Base-by-base conservation (phyloP, 2,329 filamentous ascomycete species). In the Aspergillus sp. region DNA sequence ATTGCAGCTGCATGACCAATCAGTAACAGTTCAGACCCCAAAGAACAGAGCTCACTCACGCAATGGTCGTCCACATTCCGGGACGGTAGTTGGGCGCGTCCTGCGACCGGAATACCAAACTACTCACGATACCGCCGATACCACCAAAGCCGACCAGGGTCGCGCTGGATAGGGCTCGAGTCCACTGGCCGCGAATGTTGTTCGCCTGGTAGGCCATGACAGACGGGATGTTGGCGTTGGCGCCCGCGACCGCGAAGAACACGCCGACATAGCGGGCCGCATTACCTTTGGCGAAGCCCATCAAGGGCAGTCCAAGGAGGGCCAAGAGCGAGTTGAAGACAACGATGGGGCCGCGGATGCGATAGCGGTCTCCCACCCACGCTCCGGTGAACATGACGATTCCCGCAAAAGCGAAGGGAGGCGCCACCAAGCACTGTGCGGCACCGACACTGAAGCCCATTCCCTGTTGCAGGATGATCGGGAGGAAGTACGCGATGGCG, bases 161-260 rank as follows among this genome's bases (percentile, higher is more conserved):
- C 2, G 89, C 87, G 53, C 84, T 88, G 68, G 84, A 86, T 60
- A 93, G 85, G 1, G 89, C 89, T 47, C 90, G 83, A 75, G 92
- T 94, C 88, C 89, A 94, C 73, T 93, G 89, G 0, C 89, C 90
- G 50, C 88, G 84, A 64, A 94, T 86, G 71, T 94, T 94, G 74
- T 93, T 94, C 38, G 88, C 88, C 74, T 92, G 89, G 75, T 90
- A 93, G 0, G 88, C 82, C 76, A 95, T 83, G 24, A 26, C 22
- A 24, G 50, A 38, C 10, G 50, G 50, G 22, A 94, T 78, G 66
- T 94, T 94, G 59, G 85, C 81, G 70, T 91, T 91, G 59, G 86
- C 84, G 11, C 88, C 89, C 0, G 87, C 86, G 0, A 87, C 86
- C 24, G 84, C 79, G 43, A 92, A 74, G 75, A 92, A 92, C 49